Base-by-base conservation (phyloP, 1,139 yeast species). In the Yamadazyma kanchanaburiensis region DNA sequence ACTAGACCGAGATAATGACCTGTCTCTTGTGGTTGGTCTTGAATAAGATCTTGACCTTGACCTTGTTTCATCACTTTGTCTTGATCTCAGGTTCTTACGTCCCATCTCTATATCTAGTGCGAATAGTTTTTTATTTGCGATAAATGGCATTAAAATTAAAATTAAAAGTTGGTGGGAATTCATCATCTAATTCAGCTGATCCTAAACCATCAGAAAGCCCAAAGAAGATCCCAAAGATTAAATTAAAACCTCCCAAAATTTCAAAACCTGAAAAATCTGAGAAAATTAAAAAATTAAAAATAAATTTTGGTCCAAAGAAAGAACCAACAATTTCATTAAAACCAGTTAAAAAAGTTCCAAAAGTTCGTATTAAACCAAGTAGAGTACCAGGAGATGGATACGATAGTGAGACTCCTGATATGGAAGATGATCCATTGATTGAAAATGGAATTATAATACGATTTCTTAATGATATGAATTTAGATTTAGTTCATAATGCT, bases 371-470 rank as follows among this genome's bases (percentile, higher is more conserved):
- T 33, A 87, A 86, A 48, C 94, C 95, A 0, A 81, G 86, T 0
- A 62, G 95, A 42, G 71, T 83, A 7, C 94, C 95, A 0, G 96
- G 96, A 1, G 96, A 89, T 45, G 97, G 97, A 0, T 91, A 91
- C 55, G 98, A 91, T 51, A 84, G 96, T 1, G 98, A 91, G 48
- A 97, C 95, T 8, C 95, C 96, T 1, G 97, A 91, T 46, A 64
- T 87, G 25, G 98, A 91, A 53, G 96, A 88, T 37, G 97, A 91
- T 49, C 98, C 98, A 0, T 62, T 87, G 42, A 64, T 88, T 15
- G 97, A 91, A 50, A 94, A 85, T 42, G 96, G 94, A 0, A 71
- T 91, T 3, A 66, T 88, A 2, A 55, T 91, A 28, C 67, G 98
- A 30, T 81, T 91, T 62, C 51, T 85, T 8, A 84, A 91, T 13